A percentile compares a stretch with the other conserved stretches of the same genome.
phyloP scores from a whole-genome alignment of 140 eudicot genomes.

The Stevia rebaudiana region DNA sequence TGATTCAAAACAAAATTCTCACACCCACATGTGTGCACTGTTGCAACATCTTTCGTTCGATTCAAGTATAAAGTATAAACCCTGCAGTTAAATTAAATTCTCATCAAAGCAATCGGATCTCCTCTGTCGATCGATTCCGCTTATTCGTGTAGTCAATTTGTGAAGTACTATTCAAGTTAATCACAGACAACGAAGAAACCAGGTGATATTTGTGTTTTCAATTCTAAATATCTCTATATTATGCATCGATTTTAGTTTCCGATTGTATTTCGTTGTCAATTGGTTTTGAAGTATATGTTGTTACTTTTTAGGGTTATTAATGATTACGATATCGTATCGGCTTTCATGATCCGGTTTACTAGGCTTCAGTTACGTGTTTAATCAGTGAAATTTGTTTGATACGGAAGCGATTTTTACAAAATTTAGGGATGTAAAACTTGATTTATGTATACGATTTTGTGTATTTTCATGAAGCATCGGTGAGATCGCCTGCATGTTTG shows the following conservation, averaged over 20 bases:
- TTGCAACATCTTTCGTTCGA: conserved; percentile 15
- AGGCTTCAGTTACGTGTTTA: neutral
- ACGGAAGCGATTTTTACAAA: neutral
- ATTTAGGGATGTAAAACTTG: neutral
- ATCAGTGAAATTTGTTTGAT: conserved; percentile 11
- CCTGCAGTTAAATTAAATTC: neutral
- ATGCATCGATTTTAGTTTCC: conserved; percentile 14
- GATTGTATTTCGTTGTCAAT: conserved; percentile 3
- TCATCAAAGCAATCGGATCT: conserved; percentile 10
- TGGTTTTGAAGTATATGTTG: neutral
- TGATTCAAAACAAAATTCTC: conserved; percentile 6
- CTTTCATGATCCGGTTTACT: conserved; percentile 13
- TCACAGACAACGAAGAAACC: conserved; percentile 13
- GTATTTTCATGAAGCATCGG: conserved; percentile 5
- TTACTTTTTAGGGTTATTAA: neutral
- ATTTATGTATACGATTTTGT: neutral
- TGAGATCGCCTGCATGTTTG: conserved; percentile 8
- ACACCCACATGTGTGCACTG: conserved; percentile 8
- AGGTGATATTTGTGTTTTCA: conserved; percentile 8
- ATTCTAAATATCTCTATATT: neutral
- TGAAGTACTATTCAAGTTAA: conserved; percentile 10
- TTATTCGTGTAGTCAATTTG: conserved; percentile 8
- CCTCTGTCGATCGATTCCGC: conserved; percentile 17
- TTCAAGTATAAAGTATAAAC: conserved; percentile 21
- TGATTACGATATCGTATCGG: neutral